Evolutionary conservation across 2,329 filamentous ascomycete species (phyloP), one percentile per base, ranked within the genome.

Genomic region (Pseudogymnoascus sp.): DNA sequence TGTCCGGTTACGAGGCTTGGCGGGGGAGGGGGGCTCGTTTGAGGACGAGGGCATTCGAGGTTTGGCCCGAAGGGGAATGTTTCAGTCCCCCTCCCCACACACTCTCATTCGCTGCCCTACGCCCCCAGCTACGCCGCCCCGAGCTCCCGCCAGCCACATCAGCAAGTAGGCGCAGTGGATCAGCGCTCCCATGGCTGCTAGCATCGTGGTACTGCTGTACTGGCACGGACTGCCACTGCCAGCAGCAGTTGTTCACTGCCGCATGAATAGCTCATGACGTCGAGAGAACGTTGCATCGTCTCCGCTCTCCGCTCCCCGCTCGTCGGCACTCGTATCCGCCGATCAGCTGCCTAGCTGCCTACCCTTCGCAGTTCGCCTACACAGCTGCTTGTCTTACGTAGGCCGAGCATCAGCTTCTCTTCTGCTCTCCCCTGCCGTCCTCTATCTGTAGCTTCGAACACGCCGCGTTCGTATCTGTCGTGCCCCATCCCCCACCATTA

Each of bases 1-100:
- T 45, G 43, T 48, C 21, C 43, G 45, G 23, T 54, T 54, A 54
- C 45, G 45, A 54, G 45, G 23, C 45, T 54, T 54, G 45, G 45
- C 45, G 45, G 45, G 14, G 19, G 41, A 23, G 19, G 19, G 4
- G 21, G 2, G 10, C 43, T 28, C 23, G 45, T 51, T 51, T 51
- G 21, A 23, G 45, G 45, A 51, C 4, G 45, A 51, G 23, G 23
- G 21, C 13, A n/a, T 28, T n/a, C 3, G 14, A 28, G 45, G 23
- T 8, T n/a, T 10, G 25, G n/a, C 48, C 6, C 13, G 45, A 34
- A 34, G 13, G 25, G 25, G 48, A 34, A 34, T 13, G 48, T 31
- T 31, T 31, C 28, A n/a, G n/a, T 11, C 10, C 28, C 21, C 21
- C 45, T 51, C 45, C 45, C 23, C 13, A 48, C 43, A 25, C 6